These are phyloP conservation scores for Tetradesmus obliquus DNA, from an alignment of 139 green algal genomes.

Conservation along the genomic window DNA sequence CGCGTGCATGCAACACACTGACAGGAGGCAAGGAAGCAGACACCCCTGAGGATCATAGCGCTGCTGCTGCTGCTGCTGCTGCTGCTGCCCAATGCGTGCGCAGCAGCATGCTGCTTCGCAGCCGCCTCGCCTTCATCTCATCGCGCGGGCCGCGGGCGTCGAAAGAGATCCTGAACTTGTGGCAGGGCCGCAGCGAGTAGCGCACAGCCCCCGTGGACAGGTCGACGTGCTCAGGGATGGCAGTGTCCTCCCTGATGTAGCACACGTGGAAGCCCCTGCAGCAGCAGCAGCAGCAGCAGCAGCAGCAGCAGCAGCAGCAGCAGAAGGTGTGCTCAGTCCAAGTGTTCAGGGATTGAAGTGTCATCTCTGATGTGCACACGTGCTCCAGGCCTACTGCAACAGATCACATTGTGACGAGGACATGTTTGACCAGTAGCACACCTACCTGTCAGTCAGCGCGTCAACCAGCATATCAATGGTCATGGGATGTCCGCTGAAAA, in stretches of 20 bases:
- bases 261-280: conserved; percentile 48
- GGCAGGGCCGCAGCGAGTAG: background rate
- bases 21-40: too few relatives aligned
- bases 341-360: background rate
- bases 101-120: background rate
- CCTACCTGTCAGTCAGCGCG: too few relatives aligned
- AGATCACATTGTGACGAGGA: too few relatives aligned
- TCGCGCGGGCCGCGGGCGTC: conserved; percentile 63
- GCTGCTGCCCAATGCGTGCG: too few relatives aligned
- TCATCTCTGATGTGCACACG: background rate
- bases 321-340: background rate
- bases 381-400: too few relatives aligned
- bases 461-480: conserved; percentile 90
- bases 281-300: background rate
- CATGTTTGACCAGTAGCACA: too few relatives aligned
- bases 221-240: conserved; percentile 28
- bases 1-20: too few relatives aligned
- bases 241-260: conserved; percentile 39
- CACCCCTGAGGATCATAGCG: too few relatives aligned
- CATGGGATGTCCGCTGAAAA: conserved; percentile 72
- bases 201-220: conserved; percentile 13
- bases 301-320: background rate
- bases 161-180: conserved; percentile 62
- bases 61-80: too few relatives aligned
- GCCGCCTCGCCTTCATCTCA: conserved; percentile 31